Evolutionary conservation across 2,329 filamentous ascomycete genomes (phyloP).

Genomic region (Sclerotinia minor): DNA sequence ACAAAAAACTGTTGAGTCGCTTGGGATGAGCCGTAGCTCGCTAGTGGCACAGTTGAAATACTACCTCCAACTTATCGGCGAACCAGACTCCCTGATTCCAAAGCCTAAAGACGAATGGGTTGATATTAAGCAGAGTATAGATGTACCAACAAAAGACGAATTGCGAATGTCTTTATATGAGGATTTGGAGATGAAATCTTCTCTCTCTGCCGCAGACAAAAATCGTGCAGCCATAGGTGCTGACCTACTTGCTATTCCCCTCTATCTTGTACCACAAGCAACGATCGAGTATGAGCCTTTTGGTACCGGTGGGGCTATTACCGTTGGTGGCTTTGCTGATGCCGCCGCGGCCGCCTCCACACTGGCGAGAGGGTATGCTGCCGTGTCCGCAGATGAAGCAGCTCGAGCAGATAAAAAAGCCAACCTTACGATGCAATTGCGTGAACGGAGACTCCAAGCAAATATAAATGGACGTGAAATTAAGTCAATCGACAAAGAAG

Average conservation of each 20-base stretch:
- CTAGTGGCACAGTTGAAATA: conserved; percentile 6
- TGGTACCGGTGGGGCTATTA: not conserved
- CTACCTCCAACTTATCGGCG: conserved; percentile 11
- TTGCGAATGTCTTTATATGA: conserved; percentile 15
- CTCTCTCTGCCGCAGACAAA: not conserved
- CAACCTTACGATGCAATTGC: conserved; percentile 8
- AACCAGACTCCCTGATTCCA: not conserved
- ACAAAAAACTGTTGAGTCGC: conserved; percentile 13
- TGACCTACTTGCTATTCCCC: not conserved
- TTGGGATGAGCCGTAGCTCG: not conserved
- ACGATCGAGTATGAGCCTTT: conserved; percentile 3
- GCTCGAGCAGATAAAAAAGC: conserved; percentile 12
- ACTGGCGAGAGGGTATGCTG: not conserved
- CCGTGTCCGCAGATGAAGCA: not conserved
- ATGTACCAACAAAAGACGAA: not conserved
- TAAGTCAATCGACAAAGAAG: conserved; percentile 9
- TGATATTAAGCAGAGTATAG: not conserved
- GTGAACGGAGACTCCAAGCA: conserved; percentile 6
- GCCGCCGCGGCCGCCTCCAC: not conserved
- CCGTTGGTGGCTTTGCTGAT: not conserved
- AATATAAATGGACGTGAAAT: conserved; percentile 10
- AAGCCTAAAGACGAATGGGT: not conserved
- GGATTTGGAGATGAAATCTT: not conserved
- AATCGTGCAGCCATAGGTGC: not conserved
- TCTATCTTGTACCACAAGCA: not conserved